Base-by-base conservation (phyloP, 441 rosid species). In the Capsella rubella region DNA sequence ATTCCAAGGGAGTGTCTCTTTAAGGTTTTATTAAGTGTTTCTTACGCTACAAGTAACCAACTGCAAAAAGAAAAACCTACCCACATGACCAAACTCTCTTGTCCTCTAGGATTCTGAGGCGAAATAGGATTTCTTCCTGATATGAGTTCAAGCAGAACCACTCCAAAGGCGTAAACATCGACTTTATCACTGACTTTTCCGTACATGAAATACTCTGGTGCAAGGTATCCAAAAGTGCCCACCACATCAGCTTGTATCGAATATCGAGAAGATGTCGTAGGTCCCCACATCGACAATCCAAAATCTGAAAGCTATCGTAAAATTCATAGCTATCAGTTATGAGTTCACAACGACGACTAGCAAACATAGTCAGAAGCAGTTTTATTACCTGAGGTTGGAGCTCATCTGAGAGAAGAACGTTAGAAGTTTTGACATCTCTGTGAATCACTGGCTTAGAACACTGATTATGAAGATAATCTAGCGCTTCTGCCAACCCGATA, bases 141-240 rank as follows among this genome's bases (percentile, higher is more conserved):
- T 67, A 93, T 65, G 55, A 91, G 62, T 62, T 93, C 98, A 51
- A 93, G 94, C 5, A 91, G 81, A 62, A 93, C 87, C 25, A 91
- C 91, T 13, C 97, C 97, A 49, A 87, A 91, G 73, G 96, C 90
- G 18, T 91, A 93, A 51, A 91, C 91, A 34, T 93, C 97, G 16
- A 89, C 80, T 87, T 89, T 91, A 77, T 88, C 87, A 52, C 98
- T 91, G 51, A 88, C 84, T 84, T 91, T 93, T 3, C 98, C 98
- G 8, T 86, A 89, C 98, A 93, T 89, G 74, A 93, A 91, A 76
- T 89, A 93, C 74, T 93, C 98, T 0, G 98, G 98, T 25, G 98
- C 98, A 28, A 93, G 89, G 75, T 91, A 91, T 16, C 97, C 98
- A 75, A 93, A 93, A 14, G 98, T 93, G 32, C 98, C 98, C n/a